Evolutionary conservation across 2,329 filamentous ascomycete genomes (phyloP).

Genomic region (Sclerotinia nivalis): DNA sequence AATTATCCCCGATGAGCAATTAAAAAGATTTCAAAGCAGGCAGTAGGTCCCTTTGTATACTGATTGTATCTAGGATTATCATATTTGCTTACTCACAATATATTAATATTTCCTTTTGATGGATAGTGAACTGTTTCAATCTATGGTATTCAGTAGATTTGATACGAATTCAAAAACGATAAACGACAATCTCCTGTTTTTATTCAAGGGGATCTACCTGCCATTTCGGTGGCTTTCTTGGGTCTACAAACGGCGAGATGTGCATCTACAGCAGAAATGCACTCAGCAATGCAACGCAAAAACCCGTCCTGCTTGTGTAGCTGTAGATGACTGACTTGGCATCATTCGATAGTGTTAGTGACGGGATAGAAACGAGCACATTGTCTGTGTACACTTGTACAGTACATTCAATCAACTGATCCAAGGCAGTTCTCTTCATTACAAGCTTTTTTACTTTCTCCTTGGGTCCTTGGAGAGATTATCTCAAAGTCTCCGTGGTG

Average conservation of each 20-base stretch:
- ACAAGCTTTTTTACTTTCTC: neutral
- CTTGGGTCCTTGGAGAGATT: neutral
- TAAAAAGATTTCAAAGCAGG: neutral
- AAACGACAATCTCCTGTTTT: too few relatives aligned
- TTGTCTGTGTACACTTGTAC: neutral
- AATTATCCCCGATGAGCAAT: neutral
- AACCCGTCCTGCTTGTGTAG: neutral
- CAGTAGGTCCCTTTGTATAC: neutral
- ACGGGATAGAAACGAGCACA: neutral
- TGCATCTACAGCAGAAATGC: neutral
- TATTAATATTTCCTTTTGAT: neutral
- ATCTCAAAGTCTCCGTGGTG: neutral
- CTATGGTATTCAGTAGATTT: neutral
- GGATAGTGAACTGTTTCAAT: neutral
- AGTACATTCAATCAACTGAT: conserved; percentile 5
- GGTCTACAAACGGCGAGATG: neutral
- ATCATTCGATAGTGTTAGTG: neutral
- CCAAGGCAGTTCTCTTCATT: neutral
- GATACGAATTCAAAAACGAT: neutral
- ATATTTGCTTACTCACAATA: neutral
- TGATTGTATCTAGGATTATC: neutral
- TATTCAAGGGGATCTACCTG: neutral
- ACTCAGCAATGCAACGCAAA: conserved; percentile 1
- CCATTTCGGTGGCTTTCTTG: neutral
- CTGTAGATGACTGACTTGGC: neutral